Base-by-base conservation (phyloP, 176 grass and related monocot genomes). In the Musa beccarii region DNA sequence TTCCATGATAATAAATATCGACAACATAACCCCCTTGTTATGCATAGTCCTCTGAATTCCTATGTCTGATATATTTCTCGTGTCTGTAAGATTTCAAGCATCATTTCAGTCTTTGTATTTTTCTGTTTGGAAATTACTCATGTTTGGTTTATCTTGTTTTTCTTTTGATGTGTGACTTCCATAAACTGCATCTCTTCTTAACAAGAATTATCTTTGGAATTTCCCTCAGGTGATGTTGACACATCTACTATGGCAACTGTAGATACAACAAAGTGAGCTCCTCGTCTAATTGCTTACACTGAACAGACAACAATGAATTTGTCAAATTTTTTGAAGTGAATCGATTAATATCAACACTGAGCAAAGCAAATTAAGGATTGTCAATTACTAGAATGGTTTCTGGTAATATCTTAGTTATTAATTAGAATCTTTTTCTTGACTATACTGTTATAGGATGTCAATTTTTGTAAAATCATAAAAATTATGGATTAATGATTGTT, bases 261-360 rank as follows among this genome's bases (percentile, higher is more conserved):
- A 66, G 91, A 99, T 74, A 81, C 86, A 89, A 99, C 96, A 75
- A 99, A 99, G 96, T 99, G 89, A 76, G 81, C 12, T 66, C 49
- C 67, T 79, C 67, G 73, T 52, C 62, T 79, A 17, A 52, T 49
- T 25, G 52, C 21, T 53, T 26, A 17, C 23, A 26, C 14, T 53
- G 13, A 16, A 17, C 28, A 71, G 63, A 14, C 17, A 63, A 16
- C 34, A 51, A 52, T 62, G 17, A 28, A 24, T 11, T 63, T 25
- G 12, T 63, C 11, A 9, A 76, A 70, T 20, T 51, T 70, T 9
- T 70, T 25, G 23, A 24, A 24, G 21, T 66, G 11, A 11, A 25
- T 66, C 8, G 13, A 11, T 66, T 1, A 22, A 25, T 66, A 66
- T 34, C 29, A 34, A 34, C 29, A 4, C 29, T 5, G 3, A 34